phyloP scores from a whole-genome alignment of 768 basidiomycete species.

The Floccularia luteovirens region DNA sequence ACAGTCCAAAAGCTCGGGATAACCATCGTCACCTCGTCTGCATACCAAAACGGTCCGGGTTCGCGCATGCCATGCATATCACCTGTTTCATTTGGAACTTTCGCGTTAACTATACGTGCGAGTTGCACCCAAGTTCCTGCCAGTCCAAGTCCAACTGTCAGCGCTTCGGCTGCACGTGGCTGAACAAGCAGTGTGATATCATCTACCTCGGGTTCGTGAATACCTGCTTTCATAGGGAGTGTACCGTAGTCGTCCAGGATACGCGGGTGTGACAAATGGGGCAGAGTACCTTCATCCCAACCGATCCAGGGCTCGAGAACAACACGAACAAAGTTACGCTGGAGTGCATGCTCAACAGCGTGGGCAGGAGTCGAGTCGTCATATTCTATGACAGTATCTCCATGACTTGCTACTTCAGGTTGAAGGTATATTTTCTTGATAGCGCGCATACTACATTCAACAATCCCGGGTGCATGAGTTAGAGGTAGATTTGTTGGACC shows the following conservation, averaged over 20 bases:
- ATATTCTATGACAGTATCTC: not conserved
- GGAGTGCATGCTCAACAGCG: slow-evolving; percentile 41
- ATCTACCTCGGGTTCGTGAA: slow-evolving; percentile 39
- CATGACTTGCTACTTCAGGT: slow-evolving; percentile 1
- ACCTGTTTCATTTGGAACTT: slow-evolving; percentile 3
- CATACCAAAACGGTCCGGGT: slow-evolving; percentile 43
- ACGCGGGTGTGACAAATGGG: slow-evolving; percentile 1
- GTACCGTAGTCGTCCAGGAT: not conserved
- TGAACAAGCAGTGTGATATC: slow-evolving; percentile 46
- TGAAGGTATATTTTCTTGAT: slow-evolving; percentile 34
- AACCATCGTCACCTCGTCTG: slow-evolving; percentile 44
- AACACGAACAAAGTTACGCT: slow-evolving; percentile 37
- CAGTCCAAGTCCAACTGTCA: slow-evolving; percentile 47
- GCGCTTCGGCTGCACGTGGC: slow-evolving; percentile 26
- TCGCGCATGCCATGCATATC: slow-evolving; percentile 10
- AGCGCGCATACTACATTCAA: slow-evolving; percentile 49
- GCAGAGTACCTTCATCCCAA: slow-evolving; percentile 30
- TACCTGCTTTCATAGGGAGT: not conserved
- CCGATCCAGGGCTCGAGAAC: slow-evolving; percentile 48
- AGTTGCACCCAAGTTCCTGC: slow-evolving; percentile 57
- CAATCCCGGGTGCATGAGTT: slow-evolving; percentile 45
- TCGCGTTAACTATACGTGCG: slow-evolving; percentile 17
- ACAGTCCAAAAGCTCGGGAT: slow-evolving; percentile 52
- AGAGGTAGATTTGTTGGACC: slow-evolving; percentile 39
- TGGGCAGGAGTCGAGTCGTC: slow-evolving; percentile 5